Evolutionary conservation across 768 basidiomycete species (phyloP), one percentile per base, ranked within the genome.

Genomic region (Lyophyllum atratum): DNA sequence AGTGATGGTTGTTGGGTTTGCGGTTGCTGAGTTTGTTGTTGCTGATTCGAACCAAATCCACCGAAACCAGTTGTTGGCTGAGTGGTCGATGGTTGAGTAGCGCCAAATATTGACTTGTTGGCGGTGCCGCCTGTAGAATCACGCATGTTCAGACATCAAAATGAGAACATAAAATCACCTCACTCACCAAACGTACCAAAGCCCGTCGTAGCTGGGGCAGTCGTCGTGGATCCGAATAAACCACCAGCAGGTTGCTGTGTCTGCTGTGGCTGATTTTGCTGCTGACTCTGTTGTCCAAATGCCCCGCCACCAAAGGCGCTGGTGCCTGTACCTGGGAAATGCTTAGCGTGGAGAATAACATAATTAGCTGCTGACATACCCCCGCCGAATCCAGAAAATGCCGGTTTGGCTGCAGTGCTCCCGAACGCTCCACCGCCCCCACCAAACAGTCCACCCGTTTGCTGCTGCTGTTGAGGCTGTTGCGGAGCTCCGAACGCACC

Each of bases 31-130:
- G 40, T 52, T 50, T 72, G 72, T 47, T 71, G 73, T 62, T 68
- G 73, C 34, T 70, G 67, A 53, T 65, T 59, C 42, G 50, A 25
- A 15, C 75, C 77, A 33, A 78, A 76, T 9, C 69, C 68, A n/a
- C 77, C 75, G 53, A 78, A 79, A 22, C 70, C 70, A 19, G 72
- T 69, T 28, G 72, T 61, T 31, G 80, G 74, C 56, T 84, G 80
- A 43, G 66, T 61, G 11, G 80, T 60, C 9, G 76, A 49, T 22
- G 78, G 49, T 34, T 61, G 60, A 33, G 64, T 58, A 28, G 28
- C 46, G 28, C 84, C 82, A 54, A 86, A 85, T 24, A 83, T 65
- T 42, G 63, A 72, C 66, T 68, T 71, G 48, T 60, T 68, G 14
- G 60, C 60, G 26, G 59, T 66, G 21, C 54, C 64, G 53, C 60